These are phyloP conservation scores for Venturia pyrina DNA, from an alignment of 2,329 filamentous ascomycete genomes.

Conservation along the genomic window DNA sequence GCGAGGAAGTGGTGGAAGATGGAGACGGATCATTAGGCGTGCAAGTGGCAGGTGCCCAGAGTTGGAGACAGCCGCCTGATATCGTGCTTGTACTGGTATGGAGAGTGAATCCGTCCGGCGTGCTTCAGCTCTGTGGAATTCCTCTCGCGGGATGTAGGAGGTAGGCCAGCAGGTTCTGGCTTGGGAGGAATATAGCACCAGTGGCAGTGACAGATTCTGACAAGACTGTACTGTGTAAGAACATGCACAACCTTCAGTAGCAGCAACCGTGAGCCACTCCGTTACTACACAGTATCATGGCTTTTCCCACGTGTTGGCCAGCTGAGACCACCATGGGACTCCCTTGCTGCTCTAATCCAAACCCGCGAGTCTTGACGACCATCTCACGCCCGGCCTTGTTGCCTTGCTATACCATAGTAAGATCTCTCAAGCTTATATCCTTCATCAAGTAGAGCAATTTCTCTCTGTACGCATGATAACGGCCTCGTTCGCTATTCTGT, in stretches of 20 bases:
- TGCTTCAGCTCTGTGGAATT: not conserved
- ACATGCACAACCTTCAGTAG: no score
- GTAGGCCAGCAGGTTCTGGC: not conserved
- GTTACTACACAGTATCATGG: not conserved
- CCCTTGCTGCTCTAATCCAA: not conserved
- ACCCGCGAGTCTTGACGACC: not conserved
- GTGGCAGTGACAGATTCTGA: not conserved
- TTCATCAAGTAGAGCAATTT: not conserved
- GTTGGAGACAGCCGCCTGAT: not conserved
- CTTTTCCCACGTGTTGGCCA: not conserved
- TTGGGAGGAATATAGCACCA: not conserved
- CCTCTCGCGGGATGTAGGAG: not conserved
- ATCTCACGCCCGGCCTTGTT: not conserved
- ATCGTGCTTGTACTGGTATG: not conserved
- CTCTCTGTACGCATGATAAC: not conserved
- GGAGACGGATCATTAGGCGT: not conserved
- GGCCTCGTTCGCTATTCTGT: not conserved
- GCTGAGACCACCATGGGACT: not conserved
- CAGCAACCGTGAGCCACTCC: not conserved
- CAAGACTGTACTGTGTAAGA: not conserved
- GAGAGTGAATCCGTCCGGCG: not conserved
- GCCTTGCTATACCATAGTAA: no score
- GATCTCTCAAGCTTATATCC: not conserved
- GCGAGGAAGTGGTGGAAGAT: not conserved
- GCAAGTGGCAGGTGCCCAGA: not conserved